These are phyloP conservation scores for Ogataea dorogensis DNA, from an alignment of 805 yeast species.

Conservation along the genomic window DNA sequence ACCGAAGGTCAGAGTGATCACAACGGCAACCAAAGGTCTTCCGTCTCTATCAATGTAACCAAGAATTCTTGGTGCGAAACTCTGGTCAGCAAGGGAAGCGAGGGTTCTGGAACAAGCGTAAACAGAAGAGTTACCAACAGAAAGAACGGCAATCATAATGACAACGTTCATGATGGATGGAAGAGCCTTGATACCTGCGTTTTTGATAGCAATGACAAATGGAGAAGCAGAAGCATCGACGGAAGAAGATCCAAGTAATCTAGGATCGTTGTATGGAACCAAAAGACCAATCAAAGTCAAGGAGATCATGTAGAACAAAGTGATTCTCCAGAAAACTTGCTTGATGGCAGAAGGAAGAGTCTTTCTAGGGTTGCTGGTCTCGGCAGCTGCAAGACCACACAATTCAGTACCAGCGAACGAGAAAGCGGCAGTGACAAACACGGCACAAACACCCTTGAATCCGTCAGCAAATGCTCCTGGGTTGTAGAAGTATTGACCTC, in stretches of 20 bases:
- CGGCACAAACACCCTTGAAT: slow-evolving; percentile 65
- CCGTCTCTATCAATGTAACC: slow-evolving; percentile 76
- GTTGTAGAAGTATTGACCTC: slow-evolving; percentile 55
- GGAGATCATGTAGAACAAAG: slow-evolving; percentile 55
- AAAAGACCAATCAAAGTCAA: slow-evolving; percentile 54
- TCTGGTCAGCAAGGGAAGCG: slow-evolving; percentile 67
- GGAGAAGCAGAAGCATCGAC: slow-evolving; percentile 66
- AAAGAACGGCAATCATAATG: slow-evolving; percentile 66
- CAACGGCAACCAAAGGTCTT: slow-evolving; percentile 71
- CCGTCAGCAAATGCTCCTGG: slow-evolving; percentile 58
- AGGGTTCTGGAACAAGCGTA: slow-evolving; percentile 72
- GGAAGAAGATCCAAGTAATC: slow-evolving; percentile 45
- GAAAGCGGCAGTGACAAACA: slow-evolving; percentile 60
- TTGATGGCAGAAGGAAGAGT: slow-evolving; percentile 63
- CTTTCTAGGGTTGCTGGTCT: slow-evolving; percentile 59
- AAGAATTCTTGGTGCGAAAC: slow-evolving; percentile 59
- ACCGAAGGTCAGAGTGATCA: slow-evolving; percentile 52
- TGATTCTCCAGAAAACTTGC: slow-evolving; percentile 63
- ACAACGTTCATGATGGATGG: slow-evolving; percentile 77
- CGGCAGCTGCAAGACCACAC: slow-evolving; percentile 65
- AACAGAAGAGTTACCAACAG: slow-evolving; percentile 75
- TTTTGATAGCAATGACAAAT: slow-evolving; percentile 66
- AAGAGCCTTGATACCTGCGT: slow-evolving; percentile 60
- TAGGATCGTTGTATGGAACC: slow-evolving; percentile 56
- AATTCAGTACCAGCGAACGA: slow-evolving; percentile 68